A percentile compares a stretch with the other conserved stretches of the same genome.
Conservation (phyloP, 495 filamentous ascomycete species). For the Lasiosphaeria ovina region DNA sequence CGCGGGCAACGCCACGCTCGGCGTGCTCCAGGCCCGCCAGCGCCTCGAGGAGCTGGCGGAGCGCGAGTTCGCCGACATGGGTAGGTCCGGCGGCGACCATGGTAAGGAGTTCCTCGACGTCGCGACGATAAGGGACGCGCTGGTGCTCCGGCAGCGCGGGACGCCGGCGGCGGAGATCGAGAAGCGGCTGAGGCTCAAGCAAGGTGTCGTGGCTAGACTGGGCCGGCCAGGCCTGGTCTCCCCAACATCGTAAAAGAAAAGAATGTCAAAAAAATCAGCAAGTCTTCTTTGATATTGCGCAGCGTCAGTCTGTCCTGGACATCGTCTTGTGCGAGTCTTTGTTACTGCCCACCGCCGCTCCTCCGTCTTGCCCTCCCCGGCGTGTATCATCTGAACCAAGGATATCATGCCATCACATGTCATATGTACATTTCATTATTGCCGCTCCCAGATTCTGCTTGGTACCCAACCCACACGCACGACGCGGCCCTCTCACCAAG, state of each 20-base stretch:
- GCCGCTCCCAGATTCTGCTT: neutral
- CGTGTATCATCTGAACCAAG: too few species aligned
- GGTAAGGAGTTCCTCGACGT: constrained; percentile 43
- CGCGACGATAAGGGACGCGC: constrained; percentile 33
- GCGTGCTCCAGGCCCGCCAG: constrained; percentile 40
- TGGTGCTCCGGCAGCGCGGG: constrained; percentile 36
- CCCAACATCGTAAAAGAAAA: constrained; percentile 12
- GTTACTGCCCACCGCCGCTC: too few species aligned
- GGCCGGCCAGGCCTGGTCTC: constrained; percentile 34
- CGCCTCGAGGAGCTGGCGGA: constrained; percentile 36
- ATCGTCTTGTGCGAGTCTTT: too few species aligned
- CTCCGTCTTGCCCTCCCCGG: too few species aligned
- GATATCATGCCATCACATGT: neutral
- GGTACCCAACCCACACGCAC: neutral
- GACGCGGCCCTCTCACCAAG: constrained; percentile 55
- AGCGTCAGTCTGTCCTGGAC: too few species aligned
- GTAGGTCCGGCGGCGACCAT: constrained; percentile 18
- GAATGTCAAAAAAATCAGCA: too few species aligned
- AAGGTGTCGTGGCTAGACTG: constrained; percentile 38
- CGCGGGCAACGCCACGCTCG: constrained; percentile 38
- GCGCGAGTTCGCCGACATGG: constrained; percentile 36
- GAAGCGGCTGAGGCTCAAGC: constrained; percentile 33
- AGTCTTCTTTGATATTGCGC: too few species aligned
- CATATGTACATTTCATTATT: constrained; percentile 1
- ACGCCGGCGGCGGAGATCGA: constrained; percentile 35